Conservation (phyloP, 2,329 filamentous ascomycete species). For the Colletotrichum lini region DNA sequence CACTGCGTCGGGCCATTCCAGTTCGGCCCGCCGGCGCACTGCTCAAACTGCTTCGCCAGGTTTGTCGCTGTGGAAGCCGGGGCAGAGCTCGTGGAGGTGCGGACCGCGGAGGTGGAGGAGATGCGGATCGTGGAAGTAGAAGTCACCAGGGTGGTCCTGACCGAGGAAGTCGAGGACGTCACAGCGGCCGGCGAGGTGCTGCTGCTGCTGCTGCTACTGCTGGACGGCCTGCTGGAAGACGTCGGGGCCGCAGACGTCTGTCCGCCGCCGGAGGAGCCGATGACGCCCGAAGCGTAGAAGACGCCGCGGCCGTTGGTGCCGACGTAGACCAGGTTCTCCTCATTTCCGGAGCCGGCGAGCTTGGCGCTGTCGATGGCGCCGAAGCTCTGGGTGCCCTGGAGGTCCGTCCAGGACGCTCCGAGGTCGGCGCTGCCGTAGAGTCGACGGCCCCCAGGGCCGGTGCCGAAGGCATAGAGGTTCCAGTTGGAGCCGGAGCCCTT, state of each 20-base stretch:
- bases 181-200: conserved; percentile 8
- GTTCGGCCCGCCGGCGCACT: conserved; percentile 57
- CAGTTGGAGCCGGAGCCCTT: conserved; percentile 56
- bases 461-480: conserved; percentile 65
- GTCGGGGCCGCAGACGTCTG: conserved; percentile 23
- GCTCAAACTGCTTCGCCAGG: conserved; percentile 46
- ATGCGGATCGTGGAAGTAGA: conserved; percentile 24
- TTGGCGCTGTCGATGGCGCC: conserved; percentile 57
- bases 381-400: conserved; percentile 65
- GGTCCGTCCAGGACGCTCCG: conserved; percentile 61
- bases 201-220: conserved; percentile 16
- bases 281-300: conserved; percentile 49
- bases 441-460: conserved; percentile 57
- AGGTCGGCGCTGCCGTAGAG: conserved; percentile 62
- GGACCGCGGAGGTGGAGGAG: conserved; percentile 13
- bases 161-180: conserved; percentile 16
- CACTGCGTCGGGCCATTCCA: conserved; percentile 58
- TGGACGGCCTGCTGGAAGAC: conserved; percentile 13
- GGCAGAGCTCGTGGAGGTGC: conserved; percentile 31
- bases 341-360: conserved; percentile 62
- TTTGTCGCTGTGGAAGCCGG: conserved; percentile 33
- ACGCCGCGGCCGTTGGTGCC: conserved; percentile 66
- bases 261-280: conserved; percentile 30
- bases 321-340: conserved; percentile 62
- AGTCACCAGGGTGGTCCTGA: conserved; percentile 19